Base-by-base conservation (phyloP, 2,329 filamentous ascomycete genomes). In the Ophiocordyceps robertsii region DNA sequence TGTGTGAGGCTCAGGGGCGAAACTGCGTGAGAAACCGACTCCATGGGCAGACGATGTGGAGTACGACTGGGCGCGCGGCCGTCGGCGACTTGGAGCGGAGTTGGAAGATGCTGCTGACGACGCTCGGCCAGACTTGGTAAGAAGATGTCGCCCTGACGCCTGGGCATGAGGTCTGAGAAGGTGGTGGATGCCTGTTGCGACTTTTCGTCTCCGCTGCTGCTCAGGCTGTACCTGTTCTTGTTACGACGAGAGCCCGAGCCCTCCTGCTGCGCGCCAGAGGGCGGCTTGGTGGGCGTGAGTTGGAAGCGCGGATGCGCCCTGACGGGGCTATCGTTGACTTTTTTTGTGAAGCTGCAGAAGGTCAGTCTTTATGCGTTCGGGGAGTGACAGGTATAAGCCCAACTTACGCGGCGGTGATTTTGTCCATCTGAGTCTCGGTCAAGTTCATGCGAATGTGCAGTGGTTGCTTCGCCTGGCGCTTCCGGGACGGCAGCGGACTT, bases 391-490 rank as follows among this genome's bases (percentile, higher is more conserved):
- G 13, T n/a, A n/a, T n/a, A n/a, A n/a, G 24, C 30, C 9, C 12
- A 32, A 40, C 65, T 46, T 58, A 71, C 69, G 61, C 65, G 39
- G 66, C 60, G 4, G 69, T 64, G 37, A 72, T 56, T 45, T 59
- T 66, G 43, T 71, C 64, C 59, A 72, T 64, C 46, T 72, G 67
- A 0, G 60, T 63, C 38, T 71, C 66, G 5, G 68, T 72, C 43
- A 72, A 48, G 46, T 69, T 69, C 49, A 72, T 60, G 21, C 67
- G 65, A 29, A 72, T 62, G 33, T 67, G 63, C 17, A 72, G 55
- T 3, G 63, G 63, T 37, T 66, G 60, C 17, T 62, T 57, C 16
- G 49, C 43, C 17, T 52, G 50, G 2, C 58, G 55, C 41, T 62
- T 59, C 33, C 52, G 56, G 5, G 58, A 60, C 4, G 67, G 64